Conservation (phyloP, 129 eudicot species). For the Glebionis coronaria region DNA sequence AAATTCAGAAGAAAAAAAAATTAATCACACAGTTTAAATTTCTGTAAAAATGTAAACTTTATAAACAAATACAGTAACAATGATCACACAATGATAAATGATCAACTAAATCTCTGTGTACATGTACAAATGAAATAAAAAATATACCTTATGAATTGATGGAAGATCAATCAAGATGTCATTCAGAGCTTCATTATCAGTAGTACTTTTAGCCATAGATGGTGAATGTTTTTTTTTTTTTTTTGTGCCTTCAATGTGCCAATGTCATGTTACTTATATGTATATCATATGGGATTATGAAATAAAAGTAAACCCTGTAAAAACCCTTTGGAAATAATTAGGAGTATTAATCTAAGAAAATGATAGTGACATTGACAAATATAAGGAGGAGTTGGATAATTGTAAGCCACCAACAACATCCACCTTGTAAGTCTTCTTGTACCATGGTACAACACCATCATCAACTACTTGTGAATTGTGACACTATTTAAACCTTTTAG, state of each 20-base stretch:
- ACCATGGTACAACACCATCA: neutral
- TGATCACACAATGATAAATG: constrained; percentile 16
- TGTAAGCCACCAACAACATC: constrained; percentile 34
- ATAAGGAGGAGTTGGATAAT: constrained; percentile 21
- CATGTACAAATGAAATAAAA: constrained; percentile 1
- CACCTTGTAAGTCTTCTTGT: constrained; percentile 23
- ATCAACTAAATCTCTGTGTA: neutral
- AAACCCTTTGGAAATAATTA: constrained; percentile 26
- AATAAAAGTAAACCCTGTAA: constrained; percentile 32
- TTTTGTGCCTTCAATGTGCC: constrained; percentile 26
- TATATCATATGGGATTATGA: neutral
- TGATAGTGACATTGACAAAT: constrained; percentile 12
- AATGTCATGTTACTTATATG: constrained; percentile 1
- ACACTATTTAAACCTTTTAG: neutral
- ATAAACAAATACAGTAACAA: too few relatives aligned
- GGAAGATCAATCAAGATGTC: constrained; percentile 27
- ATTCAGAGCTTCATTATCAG: constrained; percentile 22
- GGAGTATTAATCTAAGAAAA: neutral
- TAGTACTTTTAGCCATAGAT: constrained; percentile 28
- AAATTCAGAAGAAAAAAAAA: neutral
- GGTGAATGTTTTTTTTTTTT: neutral
- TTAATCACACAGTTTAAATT: neutral
- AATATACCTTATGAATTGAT: constrained; percentile 34
- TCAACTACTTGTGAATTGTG: neutral
- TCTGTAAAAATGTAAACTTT: neutral